Evolutionary conservation across 495 filamentous ascomycete genomes (phyloP).

Genomic region (Trichocladium antarcticum): DNA sequence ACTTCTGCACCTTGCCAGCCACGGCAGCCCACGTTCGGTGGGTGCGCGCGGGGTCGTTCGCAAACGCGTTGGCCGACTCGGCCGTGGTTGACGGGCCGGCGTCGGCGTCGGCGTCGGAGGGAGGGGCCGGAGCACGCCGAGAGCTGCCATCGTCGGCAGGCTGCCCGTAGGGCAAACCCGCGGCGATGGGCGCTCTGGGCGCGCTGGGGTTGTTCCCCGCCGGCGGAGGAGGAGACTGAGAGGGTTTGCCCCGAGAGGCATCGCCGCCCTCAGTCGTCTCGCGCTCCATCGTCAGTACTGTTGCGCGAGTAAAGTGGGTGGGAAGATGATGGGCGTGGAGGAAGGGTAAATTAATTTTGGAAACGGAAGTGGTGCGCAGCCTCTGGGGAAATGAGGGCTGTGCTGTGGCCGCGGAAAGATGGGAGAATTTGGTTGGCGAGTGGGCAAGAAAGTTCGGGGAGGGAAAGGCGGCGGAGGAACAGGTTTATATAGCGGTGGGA

Average conservation of each 20-base stretch:
- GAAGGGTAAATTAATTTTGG: too few species aligned
- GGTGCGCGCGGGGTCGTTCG: neutral
- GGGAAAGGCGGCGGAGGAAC: neutral
- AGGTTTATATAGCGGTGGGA: neutral
- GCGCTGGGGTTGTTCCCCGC: too few species aligned
- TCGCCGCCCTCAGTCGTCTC: neutral
- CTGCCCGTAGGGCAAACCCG: too few species aligned
- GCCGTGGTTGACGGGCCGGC: too few species aligned
- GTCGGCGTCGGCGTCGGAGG: too few species aligned
- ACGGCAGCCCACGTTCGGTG: constrained; percentile 10
- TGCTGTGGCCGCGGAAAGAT: neutral
- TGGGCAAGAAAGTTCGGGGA: neutral
- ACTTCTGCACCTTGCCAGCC: constrained; percentile 17
- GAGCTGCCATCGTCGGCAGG: neutral
- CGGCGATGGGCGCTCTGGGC: too few species aligned
- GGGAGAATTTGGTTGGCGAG: neutral
- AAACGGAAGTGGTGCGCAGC: too few species aligned
- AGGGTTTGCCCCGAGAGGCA: neutral
- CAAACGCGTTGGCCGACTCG: neutral
- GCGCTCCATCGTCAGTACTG: too few species aligned
- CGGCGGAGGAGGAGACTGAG: neutral
- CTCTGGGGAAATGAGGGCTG: too few species aligned
- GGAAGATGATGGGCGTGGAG: too few species aligned
- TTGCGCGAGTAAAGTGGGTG: too few species aligned
- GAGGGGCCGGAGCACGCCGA: too few species aligned